A percentile compares a stretch with the other conserved stretches of the same genome.
These are phyloP conservation scores for Panaeolus cyanescens DNA, from an alignment of 768 basidiomycete species.

Conservation along the genomic window DNA sequence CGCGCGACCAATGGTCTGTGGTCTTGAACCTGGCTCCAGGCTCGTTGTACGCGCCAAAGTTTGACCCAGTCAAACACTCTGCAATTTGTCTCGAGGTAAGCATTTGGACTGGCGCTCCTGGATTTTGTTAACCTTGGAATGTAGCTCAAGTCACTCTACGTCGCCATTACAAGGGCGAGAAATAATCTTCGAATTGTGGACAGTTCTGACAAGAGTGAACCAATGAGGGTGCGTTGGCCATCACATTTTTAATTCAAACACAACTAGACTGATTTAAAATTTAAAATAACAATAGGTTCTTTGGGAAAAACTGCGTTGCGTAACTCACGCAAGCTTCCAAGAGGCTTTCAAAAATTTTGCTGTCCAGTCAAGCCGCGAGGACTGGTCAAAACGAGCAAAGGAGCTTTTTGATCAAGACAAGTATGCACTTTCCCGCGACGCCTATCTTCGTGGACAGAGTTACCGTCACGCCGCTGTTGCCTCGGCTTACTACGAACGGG, in stretches of 20 bases:
- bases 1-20: slow-evolving; percentile 60
- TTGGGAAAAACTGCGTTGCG: slow-evolving; percentile 47
- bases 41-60: slow-evolving; percentile 39
- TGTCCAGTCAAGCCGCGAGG: slow-evolving; percentile 46
- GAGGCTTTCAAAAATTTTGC: slow-evolving; percentile 56
- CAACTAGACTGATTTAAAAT: background rate
- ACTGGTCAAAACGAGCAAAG: slow-evolving; percentile 37
- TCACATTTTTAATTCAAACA: background rate
- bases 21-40: slow-evolving; percentile 40
- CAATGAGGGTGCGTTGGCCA: slow-evolving; percentile 52
- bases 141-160: slow-evolving; percentile 69
- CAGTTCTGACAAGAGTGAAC: slow-evolving; percentile 52
- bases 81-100: slow-evolving; percentile 61
- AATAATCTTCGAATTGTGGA: slow-evolving; percentile 75
- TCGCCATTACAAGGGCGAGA: slow-evolving; percentile 69
- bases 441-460: slow-evolving; percentile 33
- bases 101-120: background rate
- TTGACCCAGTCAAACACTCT: slow-evolving; percentile 51
- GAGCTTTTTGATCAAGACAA: slow-evolving; percentile 40
- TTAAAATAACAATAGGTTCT: slow-evolving; percentile 41
- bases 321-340: slow-evolving; percentile 47
- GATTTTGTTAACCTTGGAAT: background rate
- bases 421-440: slow-evolving; percentile 50
- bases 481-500: slow-evolving; percentile 54
- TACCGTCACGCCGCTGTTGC: slow-evolving; percentile 46